Conservation (phyloP, 305 asterid genomes). For the Fraxinus xanthoxyloides region DNA sequence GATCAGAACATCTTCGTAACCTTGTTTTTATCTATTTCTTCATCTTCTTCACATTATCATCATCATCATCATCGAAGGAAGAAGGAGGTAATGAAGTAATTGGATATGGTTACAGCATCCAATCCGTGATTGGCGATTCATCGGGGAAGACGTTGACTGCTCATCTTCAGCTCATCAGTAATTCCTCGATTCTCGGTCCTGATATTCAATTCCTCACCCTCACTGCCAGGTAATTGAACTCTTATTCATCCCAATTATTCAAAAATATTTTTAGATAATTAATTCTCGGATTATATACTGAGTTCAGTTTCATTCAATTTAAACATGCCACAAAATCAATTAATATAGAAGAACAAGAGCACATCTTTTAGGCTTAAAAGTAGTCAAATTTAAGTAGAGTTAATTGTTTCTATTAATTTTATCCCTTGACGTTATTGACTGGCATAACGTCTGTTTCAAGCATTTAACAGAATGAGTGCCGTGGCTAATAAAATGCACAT, state of each 20-base stretch:
- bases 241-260: neutral
- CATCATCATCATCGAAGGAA: conserved; percentile 13
- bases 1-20: neutral
- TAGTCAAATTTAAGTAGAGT: too few relatives aligned
- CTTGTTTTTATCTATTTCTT: neutral
- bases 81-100: conserved; percentile 7
- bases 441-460: too few relatives aligned
- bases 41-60: conserved; percentile 17
- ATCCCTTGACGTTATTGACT: too few relatives aligned
- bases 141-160: conserved; percentile 30
- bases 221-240: conserved; percentile 46
- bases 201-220: conserved; percentile 50
- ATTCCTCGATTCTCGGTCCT: conserved; percentile 50
- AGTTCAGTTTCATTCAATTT: neutral
- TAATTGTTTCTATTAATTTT: too few relatives aligned
- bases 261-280: neutral
- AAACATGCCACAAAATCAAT: neutral
- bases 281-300: neutral
- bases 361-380: neutral
- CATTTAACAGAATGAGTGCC: too few relatives aligned
- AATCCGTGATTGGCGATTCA: conserved; percentile 25
- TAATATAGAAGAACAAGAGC: neutral
- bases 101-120: conserved; percentile 43
- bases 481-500: neutral
- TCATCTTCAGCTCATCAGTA: conserved; percentile 36